Evolutionary conservation across 306 rosid species (phyloP), one percentile per base, ranked within the genome.

Genomic region (Castanea sativa): DNA sequence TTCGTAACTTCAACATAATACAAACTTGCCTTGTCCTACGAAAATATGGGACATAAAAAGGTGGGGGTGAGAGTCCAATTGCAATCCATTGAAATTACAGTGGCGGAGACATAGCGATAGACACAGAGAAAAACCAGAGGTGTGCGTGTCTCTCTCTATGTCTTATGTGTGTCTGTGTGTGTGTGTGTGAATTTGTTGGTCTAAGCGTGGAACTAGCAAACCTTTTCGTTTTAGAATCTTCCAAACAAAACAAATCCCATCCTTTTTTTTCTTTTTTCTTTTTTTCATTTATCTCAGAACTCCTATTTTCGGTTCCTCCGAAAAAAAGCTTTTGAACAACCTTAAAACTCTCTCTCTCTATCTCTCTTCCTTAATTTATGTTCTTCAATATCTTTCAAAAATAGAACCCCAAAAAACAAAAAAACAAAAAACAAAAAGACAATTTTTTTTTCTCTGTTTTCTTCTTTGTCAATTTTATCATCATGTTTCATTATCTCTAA

Each of bases 241-340:
- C 61, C 43, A 25, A 59, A 79, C 32, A 56, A 32, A 67, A 79
- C 32, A 29, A 32, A 67, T 33, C 23, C 5, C 20, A 49, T 49
- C 53, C 4, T 2, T 45, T 11, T 11, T 20, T 32, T 18, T 23
- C 23, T 23, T 23, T 23, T 16, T 59, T 21, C 56, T 49, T 5
- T 27, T 18, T 6, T 1, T 2, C 45, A 38, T 38, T 38, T 38
- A 7, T 38, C 45, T 38, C 45, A 38, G 11, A 38, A 38, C 33
- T 64, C 52, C 59, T 72, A 30, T 70, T 52, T 71, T 72, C 16
- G 72, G 52, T 2, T 74, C 25, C 55, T 80, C 35, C 78, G 38
- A 68, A n/a, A 55, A 55, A 76, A 71, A 21, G 72, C 53, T 53
- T 35, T 6, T 55, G 1, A 56, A 23, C 45, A 29, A 18, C 41